A percentile compares a stretch with the other conserved stretches of the same genome.
Conservation (phyloP, 2,329 filamentous ascomycete genomes). For the Passalora sequoiae region DNA sequence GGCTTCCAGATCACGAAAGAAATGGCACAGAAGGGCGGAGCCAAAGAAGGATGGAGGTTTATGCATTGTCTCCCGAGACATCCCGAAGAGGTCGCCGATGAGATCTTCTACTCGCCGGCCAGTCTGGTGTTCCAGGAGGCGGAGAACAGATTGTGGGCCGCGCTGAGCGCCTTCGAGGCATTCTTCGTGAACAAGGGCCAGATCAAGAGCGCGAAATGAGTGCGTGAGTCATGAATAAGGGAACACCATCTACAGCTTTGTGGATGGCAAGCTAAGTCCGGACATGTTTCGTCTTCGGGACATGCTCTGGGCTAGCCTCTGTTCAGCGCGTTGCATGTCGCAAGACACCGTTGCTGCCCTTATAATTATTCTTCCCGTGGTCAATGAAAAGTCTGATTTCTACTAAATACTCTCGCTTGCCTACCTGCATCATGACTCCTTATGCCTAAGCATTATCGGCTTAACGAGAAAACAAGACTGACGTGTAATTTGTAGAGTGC, state of each 20-base stretch:
- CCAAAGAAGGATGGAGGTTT: conserved; percentile 88
- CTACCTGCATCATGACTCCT: too few species aligned
- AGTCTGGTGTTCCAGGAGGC: conserved; percentile 91
- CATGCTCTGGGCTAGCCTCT: neutral
- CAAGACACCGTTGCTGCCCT: conserved; percentile 3
- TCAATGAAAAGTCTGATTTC: too few species aligned
- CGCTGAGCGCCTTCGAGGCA: conserved; percentile 72
- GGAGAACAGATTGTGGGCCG: conserved; percentile 90
- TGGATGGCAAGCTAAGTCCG: neutral
- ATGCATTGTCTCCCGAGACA: conserved; percentile 97
- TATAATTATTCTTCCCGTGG: neutral
- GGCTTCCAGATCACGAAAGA: conserved; percentile 90
- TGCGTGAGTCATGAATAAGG: neutral
- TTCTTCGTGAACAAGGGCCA: conserved; percentile 94
- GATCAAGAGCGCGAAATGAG: conserved; percentile 41
- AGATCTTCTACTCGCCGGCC: conserved; percentile 76
- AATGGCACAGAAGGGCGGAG: conserved; percentile 75
- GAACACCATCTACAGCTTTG: neutral
- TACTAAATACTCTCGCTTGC: too few species aligned
- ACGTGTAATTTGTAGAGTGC: too few species aligned
- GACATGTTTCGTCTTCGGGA: neutral
- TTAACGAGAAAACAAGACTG: too few species aligned
- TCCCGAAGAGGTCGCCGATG: conserved; percentile 85
- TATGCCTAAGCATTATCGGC: too few species aligned
- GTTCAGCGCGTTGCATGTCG: conserved; percentile 4